Evolutionary conservation across 805 yeast genomes (phyloP).

Genomic region (Barnettozyma siamensis): DNA sequence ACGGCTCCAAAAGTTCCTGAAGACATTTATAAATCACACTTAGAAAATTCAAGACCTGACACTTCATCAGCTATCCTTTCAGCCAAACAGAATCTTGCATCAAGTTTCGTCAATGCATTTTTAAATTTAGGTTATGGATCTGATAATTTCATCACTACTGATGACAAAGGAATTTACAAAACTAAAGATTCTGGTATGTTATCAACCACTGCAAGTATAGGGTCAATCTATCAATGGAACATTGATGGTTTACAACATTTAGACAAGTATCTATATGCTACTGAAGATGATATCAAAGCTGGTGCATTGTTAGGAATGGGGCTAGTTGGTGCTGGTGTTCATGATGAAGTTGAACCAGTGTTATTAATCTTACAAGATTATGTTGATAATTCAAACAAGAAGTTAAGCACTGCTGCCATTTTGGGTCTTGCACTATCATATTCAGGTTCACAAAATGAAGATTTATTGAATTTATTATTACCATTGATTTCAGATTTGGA

Average conservation of each 20-base stretch:
- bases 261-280: slow-evolving; percentile 82
- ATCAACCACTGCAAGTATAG: slow-evolving; percentile 87
- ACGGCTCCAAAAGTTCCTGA: slow-evolving; percentile 90
- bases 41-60: slow-evolving; percentile 54
- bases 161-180: slow-evolving; percentile 84
- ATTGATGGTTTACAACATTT: slow-evolving; percentile 84
- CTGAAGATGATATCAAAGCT: slow-evolving; percentile 84
- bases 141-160: slow-evolving; percentile 74
- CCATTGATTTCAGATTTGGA: slow-evolving; percentile 80
- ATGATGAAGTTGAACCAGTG: slow-evolving; percentile 93
- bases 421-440: slow-evolving; percentile 91
- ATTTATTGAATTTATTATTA: slow-evolving; percentile 65
- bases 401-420: slow-evolving; percentile 74
- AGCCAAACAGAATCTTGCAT: slow-evolving; percentile 91
- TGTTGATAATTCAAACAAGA: slow-evolving; percentile 55
- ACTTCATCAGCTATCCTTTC: slow-evolving; percentile 57
- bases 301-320: slow-evolving; percentile 97
- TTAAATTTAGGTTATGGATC: slow-evolving; percentile 86
- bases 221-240: slow-evolving; percentile 90
- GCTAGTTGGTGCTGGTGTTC: slow-evolving; percentile 84
- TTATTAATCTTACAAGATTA: slow-evolving; percentile 80
- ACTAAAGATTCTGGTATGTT: slow-evolving; percentile 90
- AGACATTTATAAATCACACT: slow-evolving; percentile 86
- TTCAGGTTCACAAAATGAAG: slow-evolving; percentile 89
- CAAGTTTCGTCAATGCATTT: slow-evolving; percentile 90